These are phyloP conservation scores for Penicillium bovifimosum DNA, from an alignment of 495 filamentous ascomycete species.

Conservation along the genomic window DNA sequence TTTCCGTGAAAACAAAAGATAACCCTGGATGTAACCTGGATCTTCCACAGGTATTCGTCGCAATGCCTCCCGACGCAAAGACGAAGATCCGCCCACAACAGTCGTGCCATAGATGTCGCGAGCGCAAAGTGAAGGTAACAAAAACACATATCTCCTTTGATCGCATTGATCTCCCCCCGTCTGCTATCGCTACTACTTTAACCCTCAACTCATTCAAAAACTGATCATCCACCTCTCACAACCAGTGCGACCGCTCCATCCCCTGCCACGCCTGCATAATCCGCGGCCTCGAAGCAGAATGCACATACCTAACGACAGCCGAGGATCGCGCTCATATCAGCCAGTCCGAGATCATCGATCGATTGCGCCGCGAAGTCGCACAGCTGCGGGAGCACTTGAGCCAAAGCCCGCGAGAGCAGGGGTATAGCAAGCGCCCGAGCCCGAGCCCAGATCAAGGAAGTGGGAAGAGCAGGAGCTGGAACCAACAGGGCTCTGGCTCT, in stretches of 20 bases:
- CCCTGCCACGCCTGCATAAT: slow-evolving; percentile 29
- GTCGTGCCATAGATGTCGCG: slow-evolving; percentile 30
- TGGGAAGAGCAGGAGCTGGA: not conserved
- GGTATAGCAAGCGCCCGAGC: not conserved
- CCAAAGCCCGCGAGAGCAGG: slow-evolving; percentile 10
- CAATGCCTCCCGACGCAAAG: slow-evolving; percentile 17
- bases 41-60: not conserved
- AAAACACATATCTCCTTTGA: slow-evolving; percentile 24
- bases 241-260: slow-evolving; percentile 30
- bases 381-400: slow-evolving; percentile 19
- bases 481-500: not conserved
- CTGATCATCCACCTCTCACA: not conserved
- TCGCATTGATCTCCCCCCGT: slow-evolving; percentile 49
- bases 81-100: slow-evolving; percentile 30
- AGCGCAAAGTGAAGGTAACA: slow-evolving; percentile 33
- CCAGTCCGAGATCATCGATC: slow-evolving; percentile 30
- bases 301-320: slow-evolving; percentile 28
- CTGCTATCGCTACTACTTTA: not conserved
- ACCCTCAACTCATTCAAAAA: not conserved
- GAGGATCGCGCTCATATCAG: slow-evolving; percentile 34
- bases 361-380: slow-evolving; percentile 25
- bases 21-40: not conserved
- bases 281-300: slow-evolving; percentile 30
- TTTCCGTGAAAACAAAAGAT: not conserved
- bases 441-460: not conserved